Conservation (phyloP, 225 moss, liverwort and hornwort genomes). For the Neckera pumila region DNA sequence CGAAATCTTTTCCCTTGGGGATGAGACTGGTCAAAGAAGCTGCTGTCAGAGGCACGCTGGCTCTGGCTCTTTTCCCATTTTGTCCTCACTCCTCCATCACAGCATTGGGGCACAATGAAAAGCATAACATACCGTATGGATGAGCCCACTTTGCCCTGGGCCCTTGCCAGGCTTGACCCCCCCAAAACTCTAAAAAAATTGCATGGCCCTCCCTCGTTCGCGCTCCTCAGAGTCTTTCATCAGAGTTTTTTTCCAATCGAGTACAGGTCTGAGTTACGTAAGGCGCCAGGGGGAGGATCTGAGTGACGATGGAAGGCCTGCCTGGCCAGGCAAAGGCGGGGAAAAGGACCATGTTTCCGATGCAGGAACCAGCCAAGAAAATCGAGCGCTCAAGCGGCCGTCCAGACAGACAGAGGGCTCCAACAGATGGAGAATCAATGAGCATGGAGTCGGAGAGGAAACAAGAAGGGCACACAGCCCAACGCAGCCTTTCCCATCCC, state of each 20-base stretch:
- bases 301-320: neutral
- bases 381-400: neutral
- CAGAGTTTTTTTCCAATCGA: neutral
- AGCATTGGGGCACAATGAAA: neutral
- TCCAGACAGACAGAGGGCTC: neutral
- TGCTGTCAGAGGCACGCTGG: neutral
- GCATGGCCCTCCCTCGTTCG: neutral
- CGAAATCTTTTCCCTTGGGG: neutral
- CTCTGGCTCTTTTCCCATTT: neutral
- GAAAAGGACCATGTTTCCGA: constrained; percentile 1
- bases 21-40: neutral
- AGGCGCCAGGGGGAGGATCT: constrained; percentile 6
- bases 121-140: neutral
- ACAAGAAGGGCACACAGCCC: neutral
- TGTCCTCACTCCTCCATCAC: neutral
- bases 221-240: neutral
- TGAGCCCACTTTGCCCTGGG: neutral
- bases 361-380: neutral
- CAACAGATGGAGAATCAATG: neutral
- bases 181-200: neutral
- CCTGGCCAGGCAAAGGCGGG: neutral
- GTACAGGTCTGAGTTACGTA: neutral
- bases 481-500: neutral
- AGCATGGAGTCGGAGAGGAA: neutral
- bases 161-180: neutral